Evolutionary conservation across 108 stramenopile species (phyloP).

Genomic region (Cylindrotheca closterium): DNA sequence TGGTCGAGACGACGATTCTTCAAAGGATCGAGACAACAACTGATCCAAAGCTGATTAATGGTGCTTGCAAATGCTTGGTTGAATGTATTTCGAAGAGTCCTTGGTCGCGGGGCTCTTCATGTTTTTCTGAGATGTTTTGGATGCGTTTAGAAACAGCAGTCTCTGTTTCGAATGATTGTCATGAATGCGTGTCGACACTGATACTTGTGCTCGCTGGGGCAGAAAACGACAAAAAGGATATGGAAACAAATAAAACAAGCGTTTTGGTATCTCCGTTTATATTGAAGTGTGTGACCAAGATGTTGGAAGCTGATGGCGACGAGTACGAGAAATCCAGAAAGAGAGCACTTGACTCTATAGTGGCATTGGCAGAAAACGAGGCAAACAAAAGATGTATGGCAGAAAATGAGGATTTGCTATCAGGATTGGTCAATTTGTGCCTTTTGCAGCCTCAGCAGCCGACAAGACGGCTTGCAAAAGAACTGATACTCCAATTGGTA

Average conservation of each 20-base stretch:
- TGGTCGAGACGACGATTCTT: conserved; percentile 17
- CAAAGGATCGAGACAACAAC: conserved; percentile 27
- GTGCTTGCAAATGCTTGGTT: conserved; percentile 19
- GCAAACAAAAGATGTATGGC: conserved; percentile 26
- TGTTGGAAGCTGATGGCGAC: conserved; percentile 7
- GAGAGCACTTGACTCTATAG: conserved; percentile 18
- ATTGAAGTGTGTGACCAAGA: conserved; percentile 18
- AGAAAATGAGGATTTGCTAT: conserved; percentile 40
- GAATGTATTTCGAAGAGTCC: conserved; percentile 24
- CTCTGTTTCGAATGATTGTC: conserved; percentile 1
- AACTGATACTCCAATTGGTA: conserved; percentile 31
- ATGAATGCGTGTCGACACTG: conserved; percentile 10
- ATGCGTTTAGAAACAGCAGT: conserved; percentile 18
- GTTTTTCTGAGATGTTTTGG: conserved; percentile 34
- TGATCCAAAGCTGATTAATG: conserved; percentile 13
- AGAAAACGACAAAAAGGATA: conserved; percentile 1
- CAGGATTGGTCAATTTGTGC: conserved; percentile 37
- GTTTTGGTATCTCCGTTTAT: conserved; percentile 14
- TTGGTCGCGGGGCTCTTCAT: conserved; percentile 6
- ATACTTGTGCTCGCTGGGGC: conserved; percentile 12
- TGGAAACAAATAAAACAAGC: neutral
- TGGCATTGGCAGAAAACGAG: conserved; percentile 12
- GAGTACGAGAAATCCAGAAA: conserved; percentile 14
- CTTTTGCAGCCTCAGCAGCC: conserved; percentile 15
- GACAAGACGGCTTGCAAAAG: conserved; percentile 26